These are phyloP conservation scores for Penicillium sp. DNA, from an alignment of 2,329 filamentous ascomycete species.

Conservation along the genomic window DNA sequence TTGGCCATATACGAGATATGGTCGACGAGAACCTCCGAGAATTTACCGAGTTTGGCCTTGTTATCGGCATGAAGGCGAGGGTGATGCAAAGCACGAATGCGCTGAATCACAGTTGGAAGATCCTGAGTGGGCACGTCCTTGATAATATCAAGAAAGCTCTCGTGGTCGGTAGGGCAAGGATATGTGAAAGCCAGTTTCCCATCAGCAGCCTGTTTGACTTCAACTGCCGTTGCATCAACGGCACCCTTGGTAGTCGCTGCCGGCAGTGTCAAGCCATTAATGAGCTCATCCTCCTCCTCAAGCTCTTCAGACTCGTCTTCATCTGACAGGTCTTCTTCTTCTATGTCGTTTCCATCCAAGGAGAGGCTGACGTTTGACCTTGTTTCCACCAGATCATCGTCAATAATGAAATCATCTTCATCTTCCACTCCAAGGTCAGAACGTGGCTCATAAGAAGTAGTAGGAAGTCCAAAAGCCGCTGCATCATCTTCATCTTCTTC, in stretches of 20 bases:
- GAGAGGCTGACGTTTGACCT: conserved; percentile 57
- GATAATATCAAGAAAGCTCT: conserved; percentile 67
- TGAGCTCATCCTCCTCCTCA: conserved; percentile 65
- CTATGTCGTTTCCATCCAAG: conserved; percentile 44
- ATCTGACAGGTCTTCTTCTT: conserved; percentile 57
- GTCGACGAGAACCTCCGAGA: conserved; percentile 48
- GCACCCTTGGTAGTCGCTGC: conserved; percentile 17
- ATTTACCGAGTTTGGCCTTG: conserved; percentile 70
- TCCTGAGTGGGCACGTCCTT: conserved; percentile 61
- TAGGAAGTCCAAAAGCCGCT: conserved; percentile 60
- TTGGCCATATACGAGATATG: conserved; percentile 60
- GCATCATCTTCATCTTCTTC: conserved; percentile 54
- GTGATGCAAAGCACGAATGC: conserved; percentile 89
- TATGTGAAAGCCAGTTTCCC: conserved; percentile 75
- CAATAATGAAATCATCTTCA: conserved; percentile 89
- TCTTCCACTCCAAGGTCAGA: conserved; percentile 71
- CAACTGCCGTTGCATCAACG: conserved; percentile 36
- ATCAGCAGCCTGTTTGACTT: conserved; percentile 44
- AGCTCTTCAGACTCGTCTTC: conserved; percentile 45
- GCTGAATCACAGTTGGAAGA: conserved; percentile 75
- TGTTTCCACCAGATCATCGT: conserved; percentile 82
- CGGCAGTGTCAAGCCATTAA: conserved; percentile 60
- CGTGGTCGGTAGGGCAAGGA: conserved; percentile 73
- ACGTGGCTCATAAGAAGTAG: conserved; percentile 42
- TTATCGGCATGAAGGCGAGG: conserved; percentile 81